Conservation (phyloP, 139 green algal species). For the Deuterostichococcus epilithicus region DNA sequence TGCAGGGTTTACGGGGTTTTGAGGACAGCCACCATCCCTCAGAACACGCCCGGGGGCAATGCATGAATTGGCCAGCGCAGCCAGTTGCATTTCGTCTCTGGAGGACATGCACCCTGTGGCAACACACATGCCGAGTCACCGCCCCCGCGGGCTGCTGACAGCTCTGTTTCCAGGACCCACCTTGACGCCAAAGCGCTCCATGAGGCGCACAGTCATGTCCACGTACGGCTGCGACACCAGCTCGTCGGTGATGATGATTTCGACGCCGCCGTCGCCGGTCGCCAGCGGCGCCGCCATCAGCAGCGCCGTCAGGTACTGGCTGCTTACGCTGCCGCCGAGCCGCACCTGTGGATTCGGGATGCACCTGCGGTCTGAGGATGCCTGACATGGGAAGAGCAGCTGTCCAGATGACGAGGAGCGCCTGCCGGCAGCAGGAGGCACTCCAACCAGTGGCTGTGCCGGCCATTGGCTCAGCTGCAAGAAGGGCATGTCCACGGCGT, state of each 20-base stretch:
- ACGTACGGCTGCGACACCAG: slow-evolving; percentile 95
- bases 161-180: slow-evolving; percentile 17
- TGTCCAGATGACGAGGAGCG: neutral
- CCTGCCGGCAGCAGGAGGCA: neutral
- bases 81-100: no score
- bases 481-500: no score
- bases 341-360: slow-evolving; percentile 41
- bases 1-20: no score
- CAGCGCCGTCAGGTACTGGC: slow-evolving; percentile 96
- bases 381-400: neutral
- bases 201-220: slow-evolving; percentile 98
- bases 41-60: no score
- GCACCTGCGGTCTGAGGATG: neutral
- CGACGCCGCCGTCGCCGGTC: slow-evolving; percentile 53
- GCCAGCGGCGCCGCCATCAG: slow-evolving; percentile 94
- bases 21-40: no score
- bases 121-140: no score
- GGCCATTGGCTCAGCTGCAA: no score
- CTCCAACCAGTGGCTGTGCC: no score
- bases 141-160: no score
- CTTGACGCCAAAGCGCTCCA: slow-evolving; percentile 88
- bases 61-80: no score
- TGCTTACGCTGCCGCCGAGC: slow-evolving; percentile 70
- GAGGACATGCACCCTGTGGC: no score
- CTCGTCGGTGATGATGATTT: slow-evolving; percentile 89